Evolutionary conservation across 164 flowering plant genomes (phyloP), one percentile per base, ranked within the genome.

Genomic region (Nymphaea colorata): DNA sequence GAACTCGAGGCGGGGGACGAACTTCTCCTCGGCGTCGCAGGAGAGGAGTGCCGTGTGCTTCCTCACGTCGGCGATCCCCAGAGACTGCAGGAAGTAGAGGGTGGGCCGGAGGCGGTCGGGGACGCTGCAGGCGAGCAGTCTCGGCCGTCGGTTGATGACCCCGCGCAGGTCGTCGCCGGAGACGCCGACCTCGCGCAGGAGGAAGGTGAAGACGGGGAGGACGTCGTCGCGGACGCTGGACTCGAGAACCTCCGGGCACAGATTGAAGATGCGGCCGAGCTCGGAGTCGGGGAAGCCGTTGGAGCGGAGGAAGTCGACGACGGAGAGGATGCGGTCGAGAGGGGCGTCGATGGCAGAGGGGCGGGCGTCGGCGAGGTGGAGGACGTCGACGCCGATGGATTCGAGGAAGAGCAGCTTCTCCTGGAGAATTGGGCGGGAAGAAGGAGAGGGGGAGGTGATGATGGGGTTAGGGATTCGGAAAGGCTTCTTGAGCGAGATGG

Each of bases 341-440:
- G 88, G 64, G 4, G 85, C 59, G 71, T 77, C 42, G 66, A 88
- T 60, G 57, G 57, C 8, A 0, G 80, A 76, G 14, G 93, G 91
- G 71, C 83, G 82, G 67, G 72, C 41, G 47, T 71, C 59, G 7
- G 64, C 25, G 64, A 88, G 72, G 65, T 83, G 69, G 77, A 87
- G 65, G 68, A 82, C 74, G 77, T 94, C 99, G 4, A 94, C 68
- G 36, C 99, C 96, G 12, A 86, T 70, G 64, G 99, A 91, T 62
- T 94, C 99, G 4, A 94, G 73, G 80, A 76, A 94, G 62, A 91
- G 83, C 67, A 85, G 64, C 69, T 88, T 87, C n/a, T 88, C 90
- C 42, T 79, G 80, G 74, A 90, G 86, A 14, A 66, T 73, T 16
- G 69, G 55, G 69, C 51, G 63, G 60, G 51, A 25, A 18, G 7